Conservation (phyloP, 768 basidiomycete species). For the Harrya chromipes region DNA sequence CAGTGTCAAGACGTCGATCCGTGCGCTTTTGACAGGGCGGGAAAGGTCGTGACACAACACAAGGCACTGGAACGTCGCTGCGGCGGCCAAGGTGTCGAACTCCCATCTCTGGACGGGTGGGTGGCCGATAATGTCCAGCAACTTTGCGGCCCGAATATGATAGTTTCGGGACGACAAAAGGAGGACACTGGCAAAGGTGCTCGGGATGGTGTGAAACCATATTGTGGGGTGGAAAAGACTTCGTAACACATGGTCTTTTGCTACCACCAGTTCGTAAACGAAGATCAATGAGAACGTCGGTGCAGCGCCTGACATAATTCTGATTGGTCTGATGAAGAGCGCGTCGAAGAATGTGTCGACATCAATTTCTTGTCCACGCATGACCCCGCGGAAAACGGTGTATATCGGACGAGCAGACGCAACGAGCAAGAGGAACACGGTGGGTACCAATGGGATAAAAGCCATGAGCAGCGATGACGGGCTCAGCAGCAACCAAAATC, state of each 20-base stretch:
- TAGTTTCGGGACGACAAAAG: background rate
- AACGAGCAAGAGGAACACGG: too few species aligned
- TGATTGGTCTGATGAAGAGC: too few species aligned
- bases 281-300: too few species aligned
- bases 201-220: background rate
- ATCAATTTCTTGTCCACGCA: too few species aligned
- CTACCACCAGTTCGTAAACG: too few species aligned
- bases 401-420: too few species aligned
- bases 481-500: background rate
- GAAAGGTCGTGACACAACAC: constrained; percentile 1
- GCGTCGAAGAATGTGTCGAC: too few species aligned
- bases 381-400: too few species aligned
- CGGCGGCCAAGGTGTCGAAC: constrained; percentile 1
- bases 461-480: background rate
- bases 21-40: background rate
- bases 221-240: background rate
- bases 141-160: background rate
- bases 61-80: constrained; percentile 7
- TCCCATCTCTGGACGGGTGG: constrained; percentile 4
- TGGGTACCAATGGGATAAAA: too few species aligned
- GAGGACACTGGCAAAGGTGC: too few species aligned
- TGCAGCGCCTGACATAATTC: too few species aligned
- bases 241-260: too few species aligned
- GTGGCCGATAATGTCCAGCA: constrained; percentile 3
- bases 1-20: background rate